Evolutionary conservation across 768 basidiomycete genomes (phyloP), one percentile per base, ranked within the genome.

Genomic region (Rhodotorula paludigena): DNA sequence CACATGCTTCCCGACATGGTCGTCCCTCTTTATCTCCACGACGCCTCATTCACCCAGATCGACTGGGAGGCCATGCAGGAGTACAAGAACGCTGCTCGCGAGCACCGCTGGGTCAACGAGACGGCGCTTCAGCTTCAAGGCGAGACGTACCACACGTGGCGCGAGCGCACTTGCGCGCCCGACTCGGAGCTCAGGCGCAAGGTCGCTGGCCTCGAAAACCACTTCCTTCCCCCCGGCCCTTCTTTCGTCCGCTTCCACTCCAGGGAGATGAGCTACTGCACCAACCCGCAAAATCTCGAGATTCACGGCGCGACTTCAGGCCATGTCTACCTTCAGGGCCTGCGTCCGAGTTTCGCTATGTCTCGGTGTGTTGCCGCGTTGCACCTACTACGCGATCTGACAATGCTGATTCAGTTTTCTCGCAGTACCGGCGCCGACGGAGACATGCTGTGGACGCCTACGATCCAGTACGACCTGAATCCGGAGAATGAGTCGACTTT

Each of bases 401-500:
- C n/a, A n/a, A n/a, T n/a, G n/a, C n/a, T n/a, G n/a, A n/a, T n/a
- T n/a, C n/a, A n/a, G n/a, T n/a, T n/a, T n/a, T n/a, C n/a, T n/a
- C n/a, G n/a, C n/a, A n/a, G n/a, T n/a, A 60, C 71, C 25, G 70
- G 70, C 9, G 70, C 73, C 28, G 57, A 71, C 25, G 67, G 70
- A 10, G 73, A 69, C 56, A 56, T 69, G 7, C 63, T 74, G n/a
- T 70, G 54, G 48, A 73, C 74, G 9, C 32, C 47, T 3, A 48
- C 38, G 8, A 36, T 49, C n/a, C 47, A 48, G 35, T 41, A 63
- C 69, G 30, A 64, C 55, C 38, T 53, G 58, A 56, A 56, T 16
- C 61, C 73, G 58, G 69, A 74, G 55, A 41, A 60, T 20, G 77
- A 78, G 64, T 66, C 76, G 32, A 69, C 73, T 7, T 60, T 75